Evolutionary conservation across 2,329 filamentous ascomycete species (phyloP).

Genomic region (Samsoniella hepiali): DNA sequence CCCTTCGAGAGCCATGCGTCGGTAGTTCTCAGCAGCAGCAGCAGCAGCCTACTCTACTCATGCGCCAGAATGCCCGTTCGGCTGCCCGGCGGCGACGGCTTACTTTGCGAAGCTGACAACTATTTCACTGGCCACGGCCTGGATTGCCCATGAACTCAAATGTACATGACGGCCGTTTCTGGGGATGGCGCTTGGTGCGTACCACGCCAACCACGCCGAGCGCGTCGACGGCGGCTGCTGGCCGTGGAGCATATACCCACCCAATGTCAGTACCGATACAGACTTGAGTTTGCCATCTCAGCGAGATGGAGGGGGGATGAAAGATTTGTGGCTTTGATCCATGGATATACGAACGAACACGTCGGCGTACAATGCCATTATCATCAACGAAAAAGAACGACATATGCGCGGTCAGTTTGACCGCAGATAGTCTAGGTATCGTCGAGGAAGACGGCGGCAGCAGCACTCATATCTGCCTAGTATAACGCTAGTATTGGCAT

Average conservation of each 20-base stretch:
- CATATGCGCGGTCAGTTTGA: not conserved
- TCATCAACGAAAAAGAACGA: not conserved
- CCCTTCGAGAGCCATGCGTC: not conserved
- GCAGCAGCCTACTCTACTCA: not conserved
- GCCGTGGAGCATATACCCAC: not conserved
- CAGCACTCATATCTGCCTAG: not conserved
- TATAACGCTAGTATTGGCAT: no score
- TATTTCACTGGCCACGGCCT: not conserved
- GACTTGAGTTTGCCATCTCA: not conserved
- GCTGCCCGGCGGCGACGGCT: not conserved
- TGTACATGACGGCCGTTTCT: not conserved
- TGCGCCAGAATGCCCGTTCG: not conserved
- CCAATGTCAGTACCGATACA: no score
- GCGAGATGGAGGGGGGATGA: not conserved
- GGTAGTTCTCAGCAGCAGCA: not conserved
- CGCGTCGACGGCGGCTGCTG: slow-evolving; percentile 5
- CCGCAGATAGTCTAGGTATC: not conserved
- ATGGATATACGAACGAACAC: not conserved
- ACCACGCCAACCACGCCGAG: slow-evolving; percentile 1
- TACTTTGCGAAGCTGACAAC: not conserved
- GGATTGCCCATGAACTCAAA: not conserved
- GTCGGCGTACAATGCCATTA: not conserved
- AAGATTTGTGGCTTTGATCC: not conserved
- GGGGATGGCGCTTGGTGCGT: not conserved
- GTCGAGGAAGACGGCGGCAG: not conserved